Percentiles rank a stretch among this genome's conserved stretches.
Conservation (phyloP, 75 land plant genomes). For the Adiantum capillusveneris region DNA sequence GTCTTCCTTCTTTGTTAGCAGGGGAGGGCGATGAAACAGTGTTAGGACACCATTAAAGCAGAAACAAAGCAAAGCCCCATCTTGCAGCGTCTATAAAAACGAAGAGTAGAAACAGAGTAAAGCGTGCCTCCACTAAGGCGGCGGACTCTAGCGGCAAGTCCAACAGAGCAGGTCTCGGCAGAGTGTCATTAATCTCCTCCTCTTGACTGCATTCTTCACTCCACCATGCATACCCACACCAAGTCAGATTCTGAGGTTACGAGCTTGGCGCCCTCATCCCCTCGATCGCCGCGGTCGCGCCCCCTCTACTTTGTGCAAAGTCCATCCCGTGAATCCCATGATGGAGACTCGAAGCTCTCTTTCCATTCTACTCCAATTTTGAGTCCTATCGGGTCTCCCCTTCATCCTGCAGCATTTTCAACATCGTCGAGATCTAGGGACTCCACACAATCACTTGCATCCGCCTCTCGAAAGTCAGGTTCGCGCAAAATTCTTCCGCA, state of each 20-base stretch:
- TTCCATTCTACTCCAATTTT: slow-evolving; percentile 21
- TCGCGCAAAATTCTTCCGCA: slow-evolving; percentile 34
- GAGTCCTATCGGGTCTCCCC: slow-evolving; percentile 44
- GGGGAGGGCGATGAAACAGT: no score
- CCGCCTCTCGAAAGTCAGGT: slow-evolving; percentile 11
- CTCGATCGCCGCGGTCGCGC: neutral
- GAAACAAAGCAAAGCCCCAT: no score
- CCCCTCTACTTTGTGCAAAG: slow-evolving; percentile 45
- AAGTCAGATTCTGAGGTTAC: slow-evolving; percentile 67
- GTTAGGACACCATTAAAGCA: no score
- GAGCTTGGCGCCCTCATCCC: slow-evolving; percentile 52
- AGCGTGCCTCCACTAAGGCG: no score
- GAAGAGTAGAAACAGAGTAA: no score
- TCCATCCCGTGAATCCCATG: slow-evolving; percentile 47
- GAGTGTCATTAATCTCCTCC: no score
- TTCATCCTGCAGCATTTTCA: slow-evolving; percentile 16
- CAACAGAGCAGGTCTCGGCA: no score
- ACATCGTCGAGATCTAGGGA: slow-evolving; percentile 5
- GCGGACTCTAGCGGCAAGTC: no score
- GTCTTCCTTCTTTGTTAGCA: no score
- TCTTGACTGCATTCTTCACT: no score
- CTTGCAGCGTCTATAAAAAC: no score
- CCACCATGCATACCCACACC: slow-evolving; percentile 20
- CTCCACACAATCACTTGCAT: slow-evolving; percentile 3
- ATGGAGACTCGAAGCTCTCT: slow-evolving; percentile 33